Evolutionary conservation across 306 rosid species (phyloP).

Genomic region (Fragaria iinumae): DNA sequence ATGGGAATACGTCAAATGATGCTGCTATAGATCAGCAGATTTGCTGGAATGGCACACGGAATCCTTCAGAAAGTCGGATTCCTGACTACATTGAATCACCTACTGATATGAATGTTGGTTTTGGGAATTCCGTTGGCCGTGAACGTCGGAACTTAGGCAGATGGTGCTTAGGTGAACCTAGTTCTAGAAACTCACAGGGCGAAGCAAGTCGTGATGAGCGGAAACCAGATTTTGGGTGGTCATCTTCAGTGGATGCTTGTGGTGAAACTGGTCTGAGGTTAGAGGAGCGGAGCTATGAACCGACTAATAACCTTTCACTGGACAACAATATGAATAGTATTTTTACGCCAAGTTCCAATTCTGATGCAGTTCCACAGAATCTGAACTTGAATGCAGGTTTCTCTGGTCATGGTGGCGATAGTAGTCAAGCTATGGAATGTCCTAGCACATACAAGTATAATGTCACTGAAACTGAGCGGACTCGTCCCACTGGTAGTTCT

Average conservation of each 20-base stretch:
- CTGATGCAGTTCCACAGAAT: slow-evolving; percentile 47
- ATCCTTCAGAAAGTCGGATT: slow-evolving; percentile 55
- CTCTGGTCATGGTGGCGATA: slow-evolving; percentile 38
- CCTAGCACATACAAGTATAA: slow-evolving; percentile 54
- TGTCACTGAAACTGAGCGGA: slow-evolving; percentile 51
- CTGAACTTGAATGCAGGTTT: slow-evolving; percentile 65
- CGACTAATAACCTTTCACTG: slow-evolving; percentile 48
- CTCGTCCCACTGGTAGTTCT: slow-evolving; percentile 42
- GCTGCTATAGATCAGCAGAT: slow-evolving; percentile 60
- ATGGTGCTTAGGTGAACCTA: slow-evolving; percentile 87
- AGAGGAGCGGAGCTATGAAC: slow-evolving; percentile 53
- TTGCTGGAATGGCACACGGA: slow-evolving; percentile 62
- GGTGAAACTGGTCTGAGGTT: slow-evolving; percentile 49
- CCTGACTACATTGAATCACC: slow-evolving; percentile 58
- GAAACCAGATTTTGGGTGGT: slow-evolving; percentile 71
- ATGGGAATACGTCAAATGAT: slow-evolving; percentile 63
- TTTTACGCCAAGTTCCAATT: slow-evolving; percentile 48
- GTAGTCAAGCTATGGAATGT: slow-evolving; percentile 45
- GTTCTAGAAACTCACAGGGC: slow-evolving; percentile 61
- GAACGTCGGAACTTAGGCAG: slow-evolving; percentile 62
- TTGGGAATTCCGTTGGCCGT: slow-evolving; percentile 50
- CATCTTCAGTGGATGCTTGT: slow-evolving; percentile 51
- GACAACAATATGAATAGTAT: slow-evolving; percentile 51
- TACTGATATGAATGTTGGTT: slow-evolving; percentile 52
- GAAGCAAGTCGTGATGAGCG: slow-evolving; percentile 51